These are phyloP conservation scores for Eucalyptus sideroxylon DNA, from an alignment of 345 rosid genomes.

Conservation along the genomic window DNA sequence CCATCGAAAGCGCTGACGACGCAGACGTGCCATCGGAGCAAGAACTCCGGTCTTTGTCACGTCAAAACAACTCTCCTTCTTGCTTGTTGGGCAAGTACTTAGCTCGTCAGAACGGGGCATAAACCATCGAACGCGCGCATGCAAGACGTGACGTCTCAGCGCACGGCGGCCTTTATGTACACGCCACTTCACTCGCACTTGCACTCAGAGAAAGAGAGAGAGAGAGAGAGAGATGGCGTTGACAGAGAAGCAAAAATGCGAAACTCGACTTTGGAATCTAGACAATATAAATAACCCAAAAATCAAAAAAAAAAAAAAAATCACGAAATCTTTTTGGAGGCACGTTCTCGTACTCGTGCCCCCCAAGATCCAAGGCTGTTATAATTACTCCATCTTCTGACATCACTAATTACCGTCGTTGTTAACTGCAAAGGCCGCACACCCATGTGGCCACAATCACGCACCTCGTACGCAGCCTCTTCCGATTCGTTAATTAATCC, in stretches of 20 bases:
- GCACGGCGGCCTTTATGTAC: no score
- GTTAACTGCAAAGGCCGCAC: neutral
- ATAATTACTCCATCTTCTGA: neutral
- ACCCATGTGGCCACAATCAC: neutral
- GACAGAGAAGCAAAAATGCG: neutral
- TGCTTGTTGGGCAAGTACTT: no score
- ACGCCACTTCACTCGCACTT: no score
- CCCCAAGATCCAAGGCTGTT: neutral
- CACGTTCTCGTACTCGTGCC: neutral
- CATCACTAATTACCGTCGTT: neutral
- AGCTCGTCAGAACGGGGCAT: no score
- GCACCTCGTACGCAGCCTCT: neutral
- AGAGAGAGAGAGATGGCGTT: no score
- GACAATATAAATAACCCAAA: neutral
- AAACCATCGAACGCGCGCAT: no score
- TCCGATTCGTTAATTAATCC: neutral
- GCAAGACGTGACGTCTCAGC: no score
- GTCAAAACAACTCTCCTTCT: no score
- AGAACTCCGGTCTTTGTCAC: neutral
- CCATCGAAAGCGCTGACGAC: neutral
- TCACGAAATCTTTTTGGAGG: neutral
- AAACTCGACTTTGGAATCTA: neutral
- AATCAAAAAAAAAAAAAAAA: neutral
- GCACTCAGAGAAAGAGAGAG: no score
- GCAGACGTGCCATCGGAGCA: neutral